These are phyloP conservation scores for Panellus pusillus DNA, from an alignment of 768 basidiomycete genomes.

Conservation along the genomic window DNA sequence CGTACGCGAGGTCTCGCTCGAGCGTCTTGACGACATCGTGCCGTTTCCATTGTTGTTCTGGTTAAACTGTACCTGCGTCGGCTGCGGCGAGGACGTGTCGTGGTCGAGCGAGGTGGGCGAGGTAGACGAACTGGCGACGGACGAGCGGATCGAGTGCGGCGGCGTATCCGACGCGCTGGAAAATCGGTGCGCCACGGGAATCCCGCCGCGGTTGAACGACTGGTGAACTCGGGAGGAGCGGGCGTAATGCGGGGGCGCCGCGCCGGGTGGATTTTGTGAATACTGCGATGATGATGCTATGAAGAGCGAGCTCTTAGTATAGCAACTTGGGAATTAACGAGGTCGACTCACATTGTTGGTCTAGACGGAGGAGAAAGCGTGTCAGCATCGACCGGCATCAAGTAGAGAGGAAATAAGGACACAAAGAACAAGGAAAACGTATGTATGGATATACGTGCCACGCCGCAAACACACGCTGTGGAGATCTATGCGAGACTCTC, in stretches of 20 bases:
- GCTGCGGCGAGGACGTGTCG: constrained; percentile 32
- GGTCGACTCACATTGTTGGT: neutral
- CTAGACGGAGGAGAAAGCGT: neutral
- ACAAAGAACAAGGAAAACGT: neutral
- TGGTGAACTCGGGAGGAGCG: constrained; percentile 21
- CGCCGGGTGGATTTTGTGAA: too few relatives aligned
- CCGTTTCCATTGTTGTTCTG: neutral
- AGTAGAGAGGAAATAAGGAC: neutral
- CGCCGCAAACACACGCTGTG: too few relatives aligned
- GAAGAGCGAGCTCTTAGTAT: too few relatives aligned
- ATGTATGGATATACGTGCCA: neutral
- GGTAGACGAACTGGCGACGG: constrained; percentile 34
- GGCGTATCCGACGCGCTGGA: constrained; percentile 36
- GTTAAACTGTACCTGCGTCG: neutral
- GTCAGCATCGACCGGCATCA: neutral
- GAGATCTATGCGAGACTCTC: too few relatives aligned
- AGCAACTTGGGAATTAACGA: too few relatives aligned
- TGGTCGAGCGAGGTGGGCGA: constrained; percentile 46
- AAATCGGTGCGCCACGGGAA: constrained; percentile 36
- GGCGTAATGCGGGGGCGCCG: constrained; percentile 1
- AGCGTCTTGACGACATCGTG: constrained; percentile 49
- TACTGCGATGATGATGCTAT: too few relatives aligned
- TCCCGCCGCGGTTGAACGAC: constrained; percentile 21
- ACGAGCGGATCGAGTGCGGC: constrained; percentile 40
- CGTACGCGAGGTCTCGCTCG: constrained; percentile 69